phyloP scores from a whole-genome alignment of 2,329 filamentous ascomycete species.

The Tolypocladium tropicale region DNA sequence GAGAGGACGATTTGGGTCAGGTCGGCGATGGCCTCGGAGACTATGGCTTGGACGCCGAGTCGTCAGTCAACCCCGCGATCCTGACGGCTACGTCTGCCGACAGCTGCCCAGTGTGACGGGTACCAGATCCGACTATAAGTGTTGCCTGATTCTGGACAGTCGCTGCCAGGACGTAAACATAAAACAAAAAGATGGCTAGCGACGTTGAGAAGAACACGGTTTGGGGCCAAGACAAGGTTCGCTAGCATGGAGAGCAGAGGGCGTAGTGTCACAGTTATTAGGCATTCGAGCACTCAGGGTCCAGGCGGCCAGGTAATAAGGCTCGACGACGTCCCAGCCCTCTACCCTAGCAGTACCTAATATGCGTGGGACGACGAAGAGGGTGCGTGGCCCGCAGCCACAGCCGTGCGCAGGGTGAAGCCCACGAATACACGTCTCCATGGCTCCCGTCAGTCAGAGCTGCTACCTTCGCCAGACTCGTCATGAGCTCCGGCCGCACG shows the following conservation, averaged over 20 bases:
- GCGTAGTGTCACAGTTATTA: neutral
- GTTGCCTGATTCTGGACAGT: neutral
- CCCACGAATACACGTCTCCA: neutral
- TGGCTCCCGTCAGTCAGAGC: neutral
- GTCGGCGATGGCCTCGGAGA: neutral
- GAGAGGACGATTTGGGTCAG: neutral
- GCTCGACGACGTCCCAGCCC: neutral
- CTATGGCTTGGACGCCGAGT: neutral
- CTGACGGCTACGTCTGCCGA: neutral
- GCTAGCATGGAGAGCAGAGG: neutral
- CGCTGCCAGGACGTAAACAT: neutral
- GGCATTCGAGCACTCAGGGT: neutral
- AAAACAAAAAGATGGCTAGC: neutral
- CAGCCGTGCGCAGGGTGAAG: neutral
- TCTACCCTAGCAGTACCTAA: neutral
- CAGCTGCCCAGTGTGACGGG: neutral
- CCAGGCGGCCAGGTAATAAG: neutral
- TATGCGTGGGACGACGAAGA: neutral
- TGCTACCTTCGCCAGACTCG: neutral
- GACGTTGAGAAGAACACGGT: neutral
- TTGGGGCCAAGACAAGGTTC: neutral
- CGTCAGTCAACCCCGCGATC: neutral
- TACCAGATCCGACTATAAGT: neutral
- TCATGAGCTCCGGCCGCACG: neutral
- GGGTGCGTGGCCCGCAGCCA: conserved; percentile 2